These are phyloP conservation scores for Penicillium brasilianum DNA, from an alignment of 2,329 filamentous ascomycete genomes.

Conservation along the genomic window DNA sequence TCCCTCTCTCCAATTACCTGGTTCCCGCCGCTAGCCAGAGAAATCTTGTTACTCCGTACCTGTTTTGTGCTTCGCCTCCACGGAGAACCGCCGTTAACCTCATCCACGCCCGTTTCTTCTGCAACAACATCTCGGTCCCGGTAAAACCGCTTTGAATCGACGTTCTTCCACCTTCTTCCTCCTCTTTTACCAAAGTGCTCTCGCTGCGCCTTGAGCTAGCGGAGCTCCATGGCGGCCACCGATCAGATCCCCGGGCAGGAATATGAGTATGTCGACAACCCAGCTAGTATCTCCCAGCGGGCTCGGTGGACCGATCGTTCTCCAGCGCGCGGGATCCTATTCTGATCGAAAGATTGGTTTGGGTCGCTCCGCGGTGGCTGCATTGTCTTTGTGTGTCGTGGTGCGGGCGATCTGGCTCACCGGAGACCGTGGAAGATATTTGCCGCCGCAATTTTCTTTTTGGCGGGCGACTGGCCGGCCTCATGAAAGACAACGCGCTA, in stretches of 20 bases:
- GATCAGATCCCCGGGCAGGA: constrained; percentile 51
- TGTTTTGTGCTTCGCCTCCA: constrained; percentile 20
- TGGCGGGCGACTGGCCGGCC: background rate
- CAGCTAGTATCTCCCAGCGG: constrained; percentile 16
- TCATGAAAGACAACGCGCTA: constrained; percentile 24
- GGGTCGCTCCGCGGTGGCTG: background rate
- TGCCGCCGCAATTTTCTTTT: constrained; percentile 8
- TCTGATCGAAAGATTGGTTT: background rate
- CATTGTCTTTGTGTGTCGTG: background rate
- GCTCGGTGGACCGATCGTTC: background rate
- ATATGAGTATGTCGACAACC: constrained; percentile 49
- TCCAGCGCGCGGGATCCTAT: background rate
- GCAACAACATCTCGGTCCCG: constrained; percentile 6
- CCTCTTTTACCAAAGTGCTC: constrained; percentile 30
- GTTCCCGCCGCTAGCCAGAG: constrained; percentile 9
- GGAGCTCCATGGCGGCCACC: constrained; percentile 48
- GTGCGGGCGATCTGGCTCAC: constrained; percentile 3
- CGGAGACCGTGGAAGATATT: background rate
- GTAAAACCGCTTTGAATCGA: constrained; percentile 1
- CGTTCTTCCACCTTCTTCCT: constrained; percentile 13
- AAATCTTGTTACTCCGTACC: constrained; percentile 10
- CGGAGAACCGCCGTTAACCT: constrained; percentile 19
- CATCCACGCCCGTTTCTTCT: constrained; percentile 7
- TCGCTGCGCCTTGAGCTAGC: constrained; percentile 43
- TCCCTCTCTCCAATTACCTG: constrained; percentile 7